Base-by-base conservation (phyloP, 2,329 filamentous ascomycete genomes). In the Cladosporium sphaerospermum region DNA sequence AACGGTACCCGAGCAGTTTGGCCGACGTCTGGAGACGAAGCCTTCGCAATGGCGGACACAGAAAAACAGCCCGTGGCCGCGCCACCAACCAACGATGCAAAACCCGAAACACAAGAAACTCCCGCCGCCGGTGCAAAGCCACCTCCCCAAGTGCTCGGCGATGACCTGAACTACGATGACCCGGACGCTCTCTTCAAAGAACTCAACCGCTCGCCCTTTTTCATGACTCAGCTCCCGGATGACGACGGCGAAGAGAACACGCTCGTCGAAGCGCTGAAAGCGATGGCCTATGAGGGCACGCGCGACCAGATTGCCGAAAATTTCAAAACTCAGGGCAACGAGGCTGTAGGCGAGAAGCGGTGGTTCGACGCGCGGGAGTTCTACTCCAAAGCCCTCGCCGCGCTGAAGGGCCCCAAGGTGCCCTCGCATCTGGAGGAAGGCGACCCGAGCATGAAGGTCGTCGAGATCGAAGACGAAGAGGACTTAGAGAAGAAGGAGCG, bases 241-340 rank as follows among this genome's bases (percentile, higher is more conserved):
- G 78, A 77, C 50, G 78, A 77, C 54, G 76, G 78, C 56, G 76
- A 78, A 54, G 87, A 95, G 59, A 96, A 96, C 65, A 77, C 86
- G 57, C 84, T 88, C 61, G 77, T 96, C 0, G 90, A 95, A 62
- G 95, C 93, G 0, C 78, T 99, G 56, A 86, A 88, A 67, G 92
- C 93, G 0, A 76, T 99, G 37, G 89, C 89, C 31, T 96, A 96
- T 67, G 93, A 99, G 73, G 95, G 93, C 16, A 91, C 90, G 8
- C 83, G 88, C 45, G 78, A 84, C 9, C 92, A 97, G 69, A 85
- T 95, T 57, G 87, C 84, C 16, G 73, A 80, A 42, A 89, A 89
- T 59, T 96, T 96, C 75, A 89, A 93, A 64, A 86, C 92, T 67
- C 88, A 89, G 61, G 93, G 93, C 33, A 99, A 99, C 68, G 92